Evolutionary conservation across 768 basidiomycete species (phyloP).

Genomic region (Tulasnella sp.): DNA sequence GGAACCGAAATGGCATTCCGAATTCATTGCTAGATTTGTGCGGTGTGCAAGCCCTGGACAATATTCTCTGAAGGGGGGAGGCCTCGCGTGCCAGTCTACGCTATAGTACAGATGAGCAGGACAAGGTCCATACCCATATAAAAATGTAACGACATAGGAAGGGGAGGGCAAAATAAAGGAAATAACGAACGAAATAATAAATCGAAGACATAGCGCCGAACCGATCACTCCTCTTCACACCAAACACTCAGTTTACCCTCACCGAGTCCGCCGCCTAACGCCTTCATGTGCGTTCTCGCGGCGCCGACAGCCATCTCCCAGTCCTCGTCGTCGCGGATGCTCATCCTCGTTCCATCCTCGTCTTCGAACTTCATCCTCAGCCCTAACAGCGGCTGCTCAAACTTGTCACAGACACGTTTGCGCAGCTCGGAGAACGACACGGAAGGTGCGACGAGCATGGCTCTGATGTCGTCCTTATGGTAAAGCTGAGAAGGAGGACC

Average conservation of each 20-base stretch:
- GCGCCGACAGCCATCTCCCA: slow-evolving; percentile 87
- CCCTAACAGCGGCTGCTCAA: slow-evolving; percentile 42
- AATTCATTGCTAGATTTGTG: too few relatives aligned
- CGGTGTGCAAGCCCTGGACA: too few relatives aligned
- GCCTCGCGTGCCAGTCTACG: too few relatives aligned
- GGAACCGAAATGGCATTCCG: too few relatives aligned
- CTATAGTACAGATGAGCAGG: too few relatives aligned
- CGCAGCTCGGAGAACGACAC: slow-evolving; percentile 64
- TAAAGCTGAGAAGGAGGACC: slow-evolving; percentile 43
- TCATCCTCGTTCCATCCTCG: slow-evolving; percentile 76
- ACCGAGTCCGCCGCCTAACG: slow-evolving; percentile 40
- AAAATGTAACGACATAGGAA: too few relatives aligned
- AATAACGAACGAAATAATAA: neutral
- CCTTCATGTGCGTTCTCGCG: slow-evolving; percentile 43
- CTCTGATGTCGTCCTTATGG: slow-evolving; percentile 69
- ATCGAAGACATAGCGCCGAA: neutral
- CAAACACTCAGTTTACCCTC: slow-evolving; percentile 84
- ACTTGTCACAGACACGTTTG: slow-evolving; percentile 62
- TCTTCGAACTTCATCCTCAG: slow-evolving; percentile 74
- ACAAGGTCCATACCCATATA: too few relatives aligned
- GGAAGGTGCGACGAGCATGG: slow-evolving; percentile 66
- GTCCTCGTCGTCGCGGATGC: slow-evolving; percentile 73
- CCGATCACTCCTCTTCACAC: slow-evolving; percentile 39
- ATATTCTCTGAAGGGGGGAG: too few relatives aligned
- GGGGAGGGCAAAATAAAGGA: too few relatives aligned